These are phyloP conservation scores for Aspergillus wentii DNA, from an alignment of 495 filamentous ascomycete genomes.

Conservation along the genomic window DNA sequence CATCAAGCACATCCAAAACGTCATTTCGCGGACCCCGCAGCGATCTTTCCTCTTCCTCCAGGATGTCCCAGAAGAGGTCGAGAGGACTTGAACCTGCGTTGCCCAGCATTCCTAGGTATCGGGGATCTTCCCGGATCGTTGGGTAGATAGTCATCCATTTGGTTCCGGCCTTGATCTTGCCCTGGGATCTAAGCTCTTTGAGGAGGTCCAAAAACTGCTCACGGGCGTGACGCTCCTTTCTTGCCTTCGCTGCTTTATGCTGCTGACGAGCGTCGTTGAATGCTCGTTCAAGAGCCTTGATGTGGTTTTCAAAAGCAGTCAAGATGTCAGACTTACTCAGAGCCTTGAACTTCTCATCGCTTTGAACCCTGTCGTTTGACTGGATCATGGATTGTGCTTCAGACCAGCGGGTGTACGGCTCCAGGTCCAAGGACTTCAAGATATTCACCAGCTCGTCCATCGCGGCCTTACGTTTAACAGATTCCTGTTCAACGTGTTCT, in stretches of 20 bases:
- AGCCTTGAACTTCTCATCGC: constrained; percentile 82
- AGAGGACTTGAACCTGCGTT: constrained; percentile 85
- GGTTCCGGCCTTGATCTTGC: constrained; percentile 83
- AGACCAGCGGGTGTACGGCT: constrained; percentile 93
- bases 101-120: constrained; percentile 81
- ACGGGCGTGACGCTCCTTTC: constrained; percentile 78
- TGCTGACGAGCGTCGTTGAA: constrained; percentile 87
- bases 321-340: constrained; percentile 87
- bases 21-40: constrained; percentile 78
- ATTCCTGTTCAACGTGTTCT: constrained; percentile 68
- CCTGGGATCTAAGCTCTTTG: constrained; percentile 63
- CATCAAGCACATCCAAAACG: constrained; percentile 86
- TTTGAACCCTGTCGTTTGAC: constrained; percentile 72
- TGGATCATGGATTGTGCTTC: constrained; percentile 82
- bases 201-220: constrained; percentile 75
- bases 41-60: constrained; percentile 87
- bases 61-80: constrained; percentile 94
- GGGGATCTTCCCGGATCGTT: constrained; percentile 71
- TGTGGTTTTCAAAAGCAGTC: constrained; percentile 89
- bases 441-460: constrained; percentile 80
- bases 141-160: constrained; percentile 87
- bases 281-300: constrained; percentile 81
- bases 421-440: constrained; percentile 77
- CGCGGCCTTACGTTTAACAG: constrained; percentile 66
- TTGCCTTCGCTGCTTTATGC: constrained; percentile 71